phyloP scores from a whole-genome alignment of 2,329 filamentous ascomycete species.

The Neoscytalidium dimidiatum region DNA sequence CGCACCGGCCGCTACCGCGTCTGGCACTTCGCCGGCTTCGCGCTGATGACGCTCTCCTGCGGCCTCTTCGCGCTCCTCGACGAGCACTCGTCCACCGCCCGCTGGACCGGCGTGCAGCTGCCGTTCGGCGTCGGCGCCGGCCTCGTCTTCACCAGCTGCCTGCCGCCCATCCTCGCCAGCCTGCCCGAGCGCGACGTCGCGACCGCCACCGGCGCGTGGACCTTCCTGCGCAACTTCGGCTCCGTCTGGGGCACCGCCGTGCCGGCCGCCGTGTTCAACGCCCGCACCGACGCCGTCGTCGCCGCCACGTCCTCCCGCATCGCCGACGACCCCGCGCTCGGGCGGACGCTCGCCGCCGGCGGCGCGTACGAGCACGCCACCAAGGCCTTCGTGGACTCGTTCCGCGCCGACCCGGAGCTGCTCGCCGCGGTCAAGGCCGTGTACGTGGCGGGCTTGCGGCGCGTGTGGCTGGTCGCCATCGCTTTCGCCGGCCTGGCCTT shows the following conservation, averaged over 20 bases:
- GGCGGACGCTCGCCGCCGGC: constrained; percentile 24
- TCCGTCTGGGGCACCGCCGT: constrained; percentile 33
- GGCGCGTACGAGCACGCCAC: constrained; percentile 33
- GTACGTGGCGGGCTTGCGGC: constrained; percentile 37
- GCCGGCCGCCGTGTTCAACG: constrained; percentile 33
- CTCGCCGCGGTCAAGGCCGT: constrained; percentile 22
- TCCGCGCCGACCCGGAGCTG: constrained; percentile 9
- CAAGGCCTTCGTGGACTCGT: constrained; percentile 25
- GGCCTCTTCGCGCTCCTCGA: constrained; percentile 26
- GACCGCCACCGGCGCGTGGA: constrained; percentile 30
- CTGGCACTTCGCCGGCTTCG: constrained; percentile 26
- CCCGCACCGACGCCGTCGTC: constrained; percentile 26
- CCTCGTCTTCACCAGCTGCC: constrained; percentile 30
- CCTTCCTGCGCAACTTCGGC: constrained; percentile 32
- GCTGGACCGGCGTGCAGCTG: constrained; percentile 30
- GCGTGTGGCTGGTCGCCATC: constrained; percentile 42
- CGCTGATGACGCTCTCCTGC: constrained; percentile 26
- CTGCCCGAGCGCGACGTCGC: constrained; percentile 29
- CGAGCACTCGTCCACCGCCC: constrained; percentile 18
- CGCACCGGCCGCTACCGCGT: constrained; percentile 30
- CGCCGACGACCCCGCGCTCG: constrained; percentile 15
- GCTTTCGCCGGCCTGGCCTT: constrained; percentile 36
- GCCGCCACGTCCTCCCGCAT: constrained; percentile 22
- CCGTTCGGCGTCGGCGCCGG: constrained; percentile 29
- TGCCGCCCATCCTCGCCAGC: constrained; percentile 33